These are phyloP conservation scores for Cladobotryum mycophilum DNA, from an alignment of 2,329 filamentous ascomycete species.

Conservation along the genomic window DNA sequence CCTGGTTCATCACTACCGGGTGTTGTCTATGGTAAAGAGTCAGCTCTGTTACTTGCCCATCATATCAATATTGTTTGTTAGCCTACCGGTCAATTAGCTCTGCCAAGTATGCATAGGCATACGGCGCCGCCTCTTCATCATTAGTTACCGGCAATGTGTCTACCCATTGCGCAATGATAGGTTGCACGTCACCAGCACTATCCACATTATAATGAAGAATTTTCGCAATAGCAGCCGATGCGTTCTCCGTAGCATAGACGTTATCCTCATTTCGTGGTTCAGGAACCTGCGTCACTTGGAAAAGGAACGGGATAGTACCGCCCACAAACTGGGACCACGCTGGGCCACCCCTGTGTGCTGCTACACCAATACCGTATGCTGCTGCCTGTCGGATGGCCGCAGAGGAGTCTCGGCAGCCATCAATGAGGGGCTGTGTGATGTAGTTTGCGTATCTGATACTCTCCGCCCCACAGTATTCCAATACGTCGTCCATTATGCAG, in stretches of 20 bases:
- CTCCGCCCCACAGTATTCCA: slow-evolving; percentile 90
- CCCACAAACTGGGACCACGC: slow-evolving; percentile 85
- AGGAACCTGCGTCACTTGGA: slow-evolving; percentile 74
- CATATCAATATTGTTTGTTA: too few species aligned
- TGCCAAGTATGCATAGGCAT: slow-evolving; percentile 86
- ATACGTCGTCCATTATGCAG: slow-evolving; percentile 96
- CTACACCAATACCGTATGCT: slow-evolving; percentile 91
- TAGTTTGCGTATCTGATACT: slow-evolving; percentile 81
- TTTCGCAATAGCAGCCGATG: slow-evolving; percentile 93
- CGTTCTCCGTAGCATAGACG: slow-evolving; percentile 95
- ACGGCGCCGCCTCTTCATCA: slow-evolving; percentile 95
- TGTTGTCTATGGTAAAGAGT: slow-evolving; percentile 61
- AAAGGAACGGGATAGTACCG: slow-evolving; percentile 71
- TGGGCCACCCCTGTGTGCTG: slow-evolving; percentile 83
- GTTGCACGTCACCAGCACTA: slow-evolving; percentile 69
- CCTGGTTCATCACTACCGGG: slow-evolving; percentile 69
- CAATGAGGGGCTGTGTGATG: slow-evolving; percentile 79
- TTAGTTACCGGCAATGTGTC: slow-evolving; percentile 87
- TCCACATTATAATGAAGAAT: slow-evolving; percentile 83
- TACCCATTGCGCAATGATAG: slow-evolving; percentile 78
- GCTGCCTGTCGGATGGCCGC: slow-evolving; percentile 93
- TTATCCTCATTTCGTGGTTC: slow-evolving; percentile 87
- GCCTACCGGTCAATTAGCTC: slow-evolving; percentile 91
- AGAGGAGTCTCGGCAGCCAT: slow-evolving; percentile 78
- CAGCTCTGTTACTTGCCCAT: slow-evolving; percentile 20